Evolutionary conservation across 768 basidiomycete species (phyloP), one percentile per base, ranked within the genome.

Genomic region (Russula virescens): DNA sequence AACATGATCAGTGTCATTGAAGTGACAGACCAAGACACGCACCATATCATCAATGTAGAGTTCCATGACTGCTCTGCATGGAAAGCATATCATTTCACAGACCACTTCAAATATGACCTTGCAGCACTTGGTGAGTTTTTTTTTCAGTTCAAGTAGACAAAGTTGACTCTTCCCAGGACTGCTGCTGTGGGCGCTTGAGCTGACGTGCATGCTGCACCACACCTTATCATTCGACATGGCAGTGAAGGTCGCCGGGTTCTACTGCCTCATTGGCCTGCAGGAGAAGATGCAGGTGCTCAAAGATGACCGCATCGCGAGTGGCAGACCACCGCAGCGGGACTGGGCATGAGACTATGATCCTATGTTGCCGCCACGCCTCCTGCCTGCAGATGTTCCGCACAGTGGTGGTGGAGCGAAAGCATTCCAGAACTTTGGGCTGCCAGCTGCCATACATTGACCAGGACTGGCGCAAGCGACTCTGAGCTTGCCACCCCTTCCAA

Each of bases 1-100:
- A 99, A 97, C 73, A 88, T 89, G 81, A 79, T 97, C 66, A 97
- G 97, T 13, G 88, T 89, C 58, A 89, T 99, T 66, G 92, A 96
- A 70, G 85, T 86, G 45, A 94, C 91, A 6, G 94, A 97, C 72
- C 89, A 94, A 69, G 94, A 96, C 55, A 87, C 87, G 0, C 91
- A 96, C 70, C 81, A 98, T 64, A 86, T 98, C 60, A 80, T 98
- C 69, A 94, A 89, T 66, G 85, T 98, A 62, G 93, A 96, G 66
- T 98, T 98, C 71, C 94, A 96, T 73, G 94, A 98, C 74, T 83
- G 83, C 49, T 87, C 88, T 7, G 75, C 85, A 19, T 81, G 91
- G 55, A 84, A 86, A 67, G 85, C 87, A 38, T 88, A 87, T 69
- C 90, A 94, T 71, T 96, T 98, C 75, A 88, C 85, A 8, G 94